Conservation (phyloP, 768 basidiomycete genomes). For the Wakefieldia striispora region DNA sequence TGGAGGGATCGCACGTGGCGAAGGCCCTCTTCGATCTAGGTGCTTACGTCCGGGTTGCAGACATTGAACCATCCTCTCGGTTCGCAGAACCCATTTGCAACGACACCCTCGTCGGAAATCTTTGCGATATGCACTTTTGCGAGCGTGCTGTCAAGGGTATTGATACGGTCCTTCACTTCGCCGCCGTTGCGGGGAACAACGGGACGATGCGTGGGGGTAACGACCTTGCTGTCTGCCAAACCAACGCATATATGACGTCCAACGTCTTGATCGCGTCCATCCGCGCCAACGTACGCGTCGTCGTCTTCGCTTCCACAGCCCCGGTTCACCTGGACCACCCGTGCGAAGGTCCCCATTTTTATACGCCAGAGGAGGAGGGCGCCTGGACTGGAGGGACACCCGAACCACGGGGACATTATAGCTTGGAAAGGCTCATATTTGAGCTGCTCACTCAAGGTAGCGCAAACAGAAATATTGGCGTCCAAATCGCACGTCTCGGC, state of each 20-base stretch:
- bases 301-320: constrained; percentile 58
- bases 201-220: constrained; percentile 51
- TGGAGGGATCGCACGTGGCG: constrained; percentile 53
- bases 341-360: constrained; percentile 32
- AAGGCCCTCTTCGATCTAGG: constrained; percentile 34
- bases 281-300: constrained; percentile 37
- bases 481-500: constrained; percentile 55
- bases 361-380: constrained; percentile 46
- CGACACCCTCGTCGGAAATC: constrained; percentile 43
- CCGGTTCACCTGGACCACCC: constrained; percentile 55
- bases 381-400: constrained; percentile 39
- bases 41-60: constrained; percentile 42
- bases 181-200: constrained; percentile 61
- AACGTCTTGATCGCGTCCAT: constrained; percentile 44
- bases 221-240: constrained; percentile 45
- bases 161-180: constrained; percentile 51
- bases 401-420: constrained; percentile 54
- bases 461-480: constrained; percentile 26
- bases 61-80: constrained; percentile 31
- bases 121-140: constrained; percentile 44
- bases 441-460: constrained; percentile 44
- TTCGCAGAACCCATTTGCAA: constrained; percentile 25
- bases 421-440: constrained; percentile 53
- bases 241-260: constrained; percentile 50
- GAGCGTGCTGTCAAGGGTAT: constrained; percentile 38